Percentiles rank a stretch among this genome's conserved stretches.
phyloP scores from a whole-genome alignment of 441 rosid genomes.

The Mallotus japonicus region DNA sequence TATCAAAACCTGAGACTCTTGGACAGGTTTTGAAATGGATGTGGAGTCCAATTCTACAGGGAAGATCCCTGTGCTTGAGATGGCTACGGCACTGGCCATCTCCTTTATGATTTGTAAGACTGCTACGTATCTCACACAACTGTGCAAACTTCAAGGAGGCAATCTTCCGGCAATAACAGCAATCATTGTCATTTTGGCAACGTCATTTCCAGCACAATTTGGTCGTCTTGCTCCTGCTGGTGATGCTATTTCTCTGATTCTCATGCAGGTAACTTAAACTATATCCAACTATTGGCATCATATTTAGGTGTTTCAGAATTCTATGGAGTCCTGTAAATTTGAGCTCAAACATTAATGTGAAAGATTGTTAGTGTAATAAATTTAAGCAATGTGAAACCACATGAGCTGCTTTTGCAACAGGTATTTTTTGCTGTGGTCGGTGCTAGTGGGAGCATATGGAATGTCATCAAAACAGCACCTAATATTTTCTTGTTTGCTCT shows the following conservation, averaged over 20 bases:
- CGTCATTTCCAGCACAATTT: conserved; percentile 60
- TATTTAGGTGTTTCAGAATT: not conserved
- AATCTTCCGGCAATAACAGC: conserved; percentile 65
- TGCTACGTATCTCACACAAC: conserved; percentile 41
- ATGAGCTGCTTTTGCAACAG: conserved; percentile 32
- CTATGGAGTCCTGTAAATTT: not conserved
- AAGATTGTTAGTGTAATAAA: not conserved
- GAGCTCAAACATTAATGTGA: not conserved
- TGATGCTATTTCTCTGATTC: conserved; percentile 72
- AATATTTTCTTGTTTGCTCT: conserved; percentile 70
- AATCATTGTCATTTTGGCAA: conserved; percentile 56
- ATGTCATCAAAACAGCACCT: conserved; percentile 71
- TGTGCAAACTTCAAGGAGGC: conserved; percentile 59
- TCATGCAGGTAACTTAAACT: conserved; percentile 59
- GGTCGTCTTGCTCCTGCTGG: conserved; percentile 69
- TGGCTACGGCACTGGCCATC: conserved; percentile 50
- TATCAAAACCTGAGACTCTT: conserved; percentile 17
- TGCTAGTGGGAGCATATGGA: conserved; percentile 77
- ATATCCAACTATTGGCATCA: too few relatives aligned
- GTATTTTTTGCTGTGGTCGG: conserved; percentile 75
- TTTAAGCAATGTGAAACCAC: too few relatives aligned
- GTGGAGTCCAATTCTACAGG: conserved; percentile 30
- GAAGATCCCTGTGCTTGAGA: conserved; percentile 49
- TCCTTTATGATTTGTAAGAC: conserved; percentile 67
- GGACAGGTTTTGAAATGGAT: conserved; percentile 39